phyloP scores from a whole-genome alignment of 176 grass and related monocot species.

The Calamus simplicifolius region DNA sequence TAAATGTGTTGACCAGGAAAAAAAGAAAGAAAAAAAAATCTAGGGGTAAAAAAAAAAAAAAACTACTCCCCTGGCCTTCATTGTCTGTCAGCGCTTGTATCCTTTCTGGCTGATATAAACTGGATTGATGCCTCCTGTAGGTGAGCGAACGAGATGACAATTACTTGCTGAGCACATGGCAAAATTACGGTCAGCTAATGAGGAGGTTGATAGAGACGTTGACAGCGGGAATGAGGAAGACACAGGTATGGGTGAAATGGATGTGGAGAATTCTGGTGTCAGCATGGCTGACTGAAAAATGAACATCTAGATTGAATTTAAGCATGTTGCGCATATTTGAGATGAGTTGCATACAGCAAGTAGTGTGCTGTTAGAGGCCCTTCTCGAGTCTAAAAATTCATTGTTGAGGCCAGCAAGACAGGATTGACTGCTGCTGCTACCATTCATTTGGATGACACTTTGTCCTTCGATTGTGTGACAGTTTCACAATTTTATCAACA shows the following conservation, averaged over 20 bases:
- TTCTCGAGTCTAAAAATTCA: no score
- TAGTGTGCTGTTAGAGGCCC: no score
- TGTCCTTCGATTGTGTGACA: no score
- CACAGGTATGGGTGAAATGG: constrained; percentile 74
- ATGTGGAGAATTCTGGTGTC: constrained; percentile 46
- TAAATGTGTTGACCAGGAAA: no score
- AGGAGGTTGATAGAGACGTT: constrained; percentile 78
- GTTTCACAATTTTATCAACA: no score
- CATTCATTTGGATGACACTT: no score
- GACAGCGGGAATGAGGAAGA: constrained; percentile 89
- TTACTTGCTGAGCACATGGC: constrained; percentile 73
- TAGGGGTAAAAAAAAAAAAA: no score
- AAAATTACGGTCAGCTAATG: constrained; percentile 53
- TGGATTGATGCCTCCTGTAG: constrained; percentile 24
- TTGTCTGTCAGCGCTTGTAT: neutral
- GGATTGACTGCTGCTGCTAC: no score
- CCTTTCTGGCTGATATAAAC: neutral
- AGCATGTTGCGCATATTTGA: neutral
- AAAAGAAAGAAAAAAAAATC: no score
- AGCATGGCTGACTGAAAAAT: constrained; percentile 23
- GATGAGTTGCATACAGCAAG: constrained; percentile 29
- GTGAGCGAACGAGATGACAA: constrained; percentile 96
- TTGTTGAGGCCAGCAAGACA: no score
- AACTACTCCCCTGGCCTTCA: neutral
- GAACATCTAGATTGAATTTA: neutral